Percentiles rank a stretch among this genome's conserved stretches.
Conservation (phyloP, 2,329 filamentous ascomycete species). For the Aureobasidium sp. region DNA sequence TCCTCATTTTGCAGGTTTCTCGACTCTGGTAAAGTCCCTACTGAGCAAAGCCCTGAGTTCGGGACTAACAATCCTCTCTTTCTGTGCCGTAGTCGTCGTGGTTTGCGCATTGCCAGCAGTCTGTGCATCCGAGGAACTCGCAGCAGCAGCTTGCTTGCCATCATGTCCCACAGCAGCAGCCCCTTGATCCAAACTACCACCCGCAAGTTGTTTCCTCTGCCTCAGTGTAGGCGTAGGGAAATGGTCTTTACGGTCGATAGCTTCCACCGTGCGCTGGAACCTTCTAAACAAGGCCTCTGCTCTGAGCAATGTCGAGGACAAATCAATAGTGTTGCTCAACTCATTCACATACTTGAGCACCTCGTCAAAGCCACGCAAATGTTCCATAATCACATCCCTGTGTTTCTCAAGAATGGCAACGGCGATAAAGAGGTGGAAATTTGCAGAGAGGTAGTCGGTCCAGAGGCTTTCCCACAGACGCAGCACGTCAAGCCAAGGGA, state of each 20-base stretch:
- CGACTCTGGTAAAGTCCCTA: conserved; percentile 49
- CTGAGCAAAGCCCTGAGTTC: conserved; percentile 57
- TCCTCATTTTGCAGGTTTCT: conserved; percentile 26
- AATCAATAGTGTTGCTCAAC: conserved; percentile 84
- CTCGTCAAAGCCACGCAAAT: conserved; percentile 91
- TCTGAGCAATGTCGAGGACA: conserved; percentile 75
- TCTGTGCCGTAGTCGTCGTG: conserved; percentile 22
- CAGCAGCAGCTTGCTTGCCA: background rate
- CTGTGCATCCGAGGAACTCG: conserved; percentile 9
- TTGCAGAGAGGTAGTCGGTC: conserved; percentile 84
- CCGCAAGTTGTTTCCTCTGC: conserved; percentile 38
- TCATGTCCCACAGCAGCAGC: background rate
- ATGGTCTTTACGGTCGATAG: conserved; percentile 83
- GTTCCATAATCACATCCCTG: conserved; percentile 89
- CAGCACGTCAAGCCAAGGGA: conserved; percentile 79
- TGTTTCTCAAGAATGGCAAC: conserved; percentile 84
- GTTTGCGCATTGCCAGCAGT: background rate
- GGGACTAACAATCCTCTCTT: conserved; percentile 52
- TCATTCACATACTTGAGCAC: conserved; percentile 98
- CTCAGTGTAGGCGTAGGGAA: conserved; percentile 55
- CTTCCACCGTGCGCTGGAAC: conserved; percentile 82
- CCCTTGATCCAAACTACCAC: conserved; percentile 15
- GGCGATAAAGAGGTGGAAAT: conserved; percentile 92
- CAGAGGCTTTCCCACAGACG: conserved; percentile 88
- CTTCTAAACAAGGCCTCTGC: conserved; percentile 83